phyloP scores from a whole-genome alignment of 2,329 filamentous ascomycete genomes.

The Teratosphaeria gauchensis region DNA sequence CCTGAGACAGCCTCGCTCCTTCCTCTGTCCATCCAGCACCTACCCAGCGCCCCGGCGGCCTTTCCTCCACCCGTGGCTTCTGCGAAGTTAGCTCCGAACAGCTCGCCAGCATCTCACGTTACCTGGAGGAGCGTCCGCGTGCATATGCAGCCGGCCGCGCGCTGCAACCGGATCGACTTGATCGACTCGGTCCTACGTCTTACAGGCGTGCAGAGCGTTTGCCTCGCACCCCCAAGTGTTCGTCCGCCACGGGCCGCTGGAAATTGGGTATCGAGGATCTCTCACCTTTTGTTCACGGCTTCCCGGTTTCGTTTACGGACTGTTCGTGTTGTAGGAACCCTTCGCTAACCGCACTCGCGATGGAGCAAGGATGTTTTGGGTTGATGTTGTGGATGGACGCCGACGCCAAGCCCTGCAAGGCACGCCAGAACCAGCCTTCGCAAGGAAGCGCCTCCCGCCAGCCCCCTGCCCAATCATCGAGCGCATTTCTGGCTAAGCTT shows the following conservation, averaged over 20 bases:
- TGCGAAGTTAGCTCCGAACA: background rate
- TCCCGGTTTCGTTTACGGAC: background rate
- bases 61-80: background rate
- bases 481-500: background rate
- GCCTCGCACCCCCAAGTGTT: background rate
- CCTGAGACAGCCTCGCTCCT: background rate
- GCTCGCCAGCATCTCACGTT: background rate
- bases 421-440: background rate
- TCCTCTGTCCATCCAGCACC: background rate
- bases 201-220: background rate
- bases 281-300: background rate
- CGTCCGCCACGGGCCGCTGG: background rate
- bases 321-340: too few species aligned
- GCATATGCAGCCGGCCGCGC: conserved; percentile 2
- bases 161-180: background rate
- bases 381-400: background rate
- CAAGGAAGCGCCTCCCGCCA: background rate
- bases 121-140: background rate
- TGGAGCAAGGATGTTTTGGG: background rate
- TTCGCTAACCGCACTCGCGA: background rate
- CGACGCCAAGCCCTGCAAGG: background rate
- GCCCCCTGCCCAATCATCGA: background rate
- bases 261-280: background rate
- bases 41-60: background rate
- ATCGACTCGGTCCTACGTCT: background rate